Base-by-base conservation (phyloP, 1,284 basidiomycete genomes). In the Violaceomyces palustris region DNA sequence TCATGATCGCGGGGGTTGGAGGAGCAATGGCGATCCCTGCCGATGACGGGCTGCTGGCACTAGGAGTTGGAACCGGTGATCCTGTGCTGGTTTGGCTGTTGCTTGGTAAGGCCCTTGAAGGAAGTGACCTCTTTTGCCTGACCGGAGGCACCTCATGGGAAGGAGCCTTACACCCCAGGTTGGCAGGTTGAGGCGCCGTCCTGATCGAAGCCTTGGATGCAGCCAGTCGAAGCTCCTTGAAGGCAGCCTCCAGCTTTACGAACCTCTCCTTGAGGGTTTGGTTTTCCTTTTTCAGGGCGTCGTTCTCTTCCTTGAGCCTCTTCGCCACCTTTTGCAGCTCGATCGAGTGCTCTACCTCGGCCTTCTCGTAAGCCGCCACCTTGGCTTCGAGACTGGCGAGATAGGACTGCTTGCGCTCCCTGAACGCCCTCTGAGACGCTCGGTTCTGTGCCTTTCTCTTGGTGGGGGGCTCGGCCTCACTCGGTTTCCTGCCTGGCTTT, bases 401-500 rank as follows among this genome's bases (percentile, higher is more conserved):
- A 25, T 69, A 63, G 26, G 49, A 51, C 25, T 69, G 67, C 35
- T 63, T 64, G 26, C 64, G 50, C 35, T 69, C 67, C 30, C 67
- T 52, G 28, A 69, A 69, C 7, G 67, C 67, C 8, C 67, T 49
- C 34, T 69, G 67, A 19, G 60, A 63, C 10, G 67, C 67, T 6
- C 67, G 51, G 27, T 69, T 69, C 35, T 69, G 67, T 1, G 67
- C 64, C 42, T 72, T 69, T 32, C 70, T 69, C 38, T 73, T 73
- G 8, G 70, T 73, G 17, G 63, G 55, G 0, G 67, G 69, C 32
- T 69, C 65, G 3, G 58, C 54, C 29, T 61, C 64, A 19, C 61
- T 64, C 2, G 69, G 70, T 47, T 73, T 73, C 6, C 70, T 59
- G n/a, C 70, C 70, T 0, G 70, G 68, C 28, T 73, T 73, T 35